These are phyloP conservation scores for Collybia sordida DNA, from an alignment of 768 basidiomycete genomes.

Conservation along the genomic window DNA sequence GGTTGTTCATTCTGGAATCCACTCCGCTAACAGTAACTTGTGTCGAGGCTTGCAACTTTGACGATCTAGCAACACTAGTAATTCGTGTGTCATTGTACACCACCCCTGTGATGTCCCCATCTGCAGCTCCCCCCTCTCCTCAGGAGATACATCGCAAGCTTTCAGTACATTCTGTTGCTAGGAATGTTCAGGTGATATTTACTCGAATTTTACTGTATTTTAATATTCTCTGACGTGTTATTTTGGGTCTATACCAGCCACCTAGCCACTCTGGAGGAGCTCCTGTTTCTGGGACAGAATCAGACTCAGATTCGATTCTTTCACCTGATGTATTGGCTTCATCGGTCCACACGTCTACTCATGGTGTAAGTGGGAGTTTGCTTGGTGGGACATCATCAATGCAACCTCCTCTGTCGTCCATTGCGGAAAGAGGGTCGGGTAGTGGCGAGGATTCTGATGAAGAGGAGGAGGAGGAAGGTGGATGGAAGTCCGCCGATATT, in stretches of 20 bases:
- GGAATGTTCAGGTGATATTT: slow-evolving; percentile 44
- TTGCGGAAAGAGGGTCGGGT: slow-evolving; percentile 69
- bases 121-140: slow-evolving; percentile 70
- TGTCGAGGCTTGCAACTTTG: background rate
- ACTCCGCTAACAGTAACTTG: slow-evolving; percentile 1
- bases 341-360: slow-evolving; percentile 27
- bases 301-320: slow-evolving; percentile 79
- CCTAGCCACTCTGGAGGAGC: slow-evolving; percentile 16
- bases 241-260: slow-evolving; percentile 14
- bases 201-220: slow-evolving; percentile 7
- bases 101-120: slow-evolving; percentile 30
- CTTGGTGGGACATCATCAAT: slow-evolving; percentile 33
- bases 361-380: slow-evolving; percentile 18
- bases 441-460: slow-evolving; percentile 84
- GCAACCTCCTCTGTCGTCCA: slow-evolving; percentile 65
- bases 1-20: background rate
- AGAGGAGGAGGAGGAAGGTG: slow-evolving; percentile 64
- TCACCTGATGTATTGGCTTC: slow-evolving; percentile 51
- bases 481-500: slow-evolving; percentile 57
- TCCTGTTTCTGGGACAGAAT: slow-evolving; percentile 71
- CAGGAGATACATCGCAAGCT: slow-evolving; percentile 88
- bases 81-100: background rate
- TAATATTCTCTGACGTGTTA: slow-evolving; percentile 7
- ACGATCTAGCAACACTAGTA: slow-evolving; percentile 17
- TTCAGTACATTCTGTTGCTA: slow-evolving; percentile 66